Percentiles rank a stretch among this genome's conserved stretches.
These are phyloP conservation scores for Metschnikowia cubensis DNA, from an alignment of 805 yeast species.

Conservation along the genomic window DNA sequence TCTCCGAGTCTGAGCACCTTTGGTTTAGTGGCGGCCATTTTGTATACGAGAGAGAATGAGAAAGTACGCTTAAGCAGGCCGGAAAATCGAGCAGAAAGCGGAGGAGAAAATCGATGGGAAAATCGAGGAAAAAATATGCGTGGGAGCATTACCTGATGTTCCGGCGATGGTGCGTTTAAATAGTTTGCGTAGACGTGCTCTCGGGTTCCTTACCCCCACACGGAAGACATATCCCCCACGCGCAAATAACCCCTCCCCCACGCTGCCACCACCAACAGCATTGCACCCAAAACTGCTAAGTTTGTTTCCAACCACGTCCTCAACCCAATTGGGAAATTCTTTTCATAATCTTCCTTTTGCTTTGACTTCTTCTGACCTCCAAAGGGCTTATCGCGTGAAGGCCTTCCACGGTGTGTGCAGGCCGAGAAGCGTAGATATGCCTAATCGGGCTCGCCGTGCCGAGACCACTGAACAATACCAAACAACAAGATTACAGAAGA, in stretches of 20 bases:
- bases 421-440: not conserved
- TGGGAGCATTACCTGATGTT: not conserved
- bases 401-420: not conserved
- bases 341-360: too few species aligned
- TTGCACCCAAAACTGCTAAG: too few species aligned
- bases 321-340: too few species aligned
- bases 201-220: constrained; percentile 4
- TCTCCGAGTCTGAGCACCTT: constrained; percentile 18
- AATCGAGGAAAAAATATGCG: not conserved
- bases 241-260: constrained; percentile 6
- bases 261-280: not conserved
- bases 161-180: constrained; percentile 2
- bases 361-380: not conserved
- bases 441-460: not conserved
- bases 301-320: too few species aligned
- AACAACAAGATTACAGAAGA: not conserved
- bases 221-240: constrained; percentile 3
- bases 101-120: too few species aligned
- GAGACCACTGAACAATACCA: not conserved
- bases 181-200: not conserved
- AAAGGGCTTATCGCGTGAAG: not conserved
- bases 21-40: constrained; percentile 13
- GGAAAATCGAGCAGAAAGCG: not conserved
- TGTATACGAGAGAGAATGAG: not conserved
- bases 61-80: not conserved